These are phyloP conservation scores for Nicotiana tabacum DNA, from an alignment of 257 asterid genomes.

Conservation along the genomic window DNA sequence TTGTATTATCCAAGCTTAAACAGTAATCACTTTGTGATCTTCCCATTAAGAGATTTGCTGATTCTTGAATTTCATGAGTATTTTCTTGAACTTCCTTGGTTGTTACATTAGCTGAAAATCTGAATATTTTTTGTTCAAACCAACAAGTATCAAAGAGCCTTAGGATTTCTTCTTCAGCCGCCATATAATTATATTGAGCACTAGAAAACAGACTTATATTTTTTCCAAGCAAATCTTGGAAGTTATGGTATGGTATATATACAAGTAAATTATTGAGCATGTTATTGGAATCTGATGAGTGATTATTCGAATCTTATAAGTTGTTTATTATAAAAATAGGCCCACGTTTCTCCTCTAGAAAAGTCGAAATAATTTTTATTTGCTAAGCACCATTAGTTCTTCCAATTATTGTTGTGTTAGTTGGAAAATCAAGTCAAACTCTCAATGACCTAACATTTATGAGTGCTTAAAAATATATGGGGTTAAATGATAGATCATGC, in stretches of 20 bases:
- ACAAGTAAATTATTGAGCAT: neutral
- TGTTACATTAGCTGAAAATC: neutral
- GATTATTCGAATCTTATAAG: slow-evolving; percentile 13
- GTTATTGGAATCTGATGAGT: neutral
- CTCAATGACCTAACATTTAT: neutral
- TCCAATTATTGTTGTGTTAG: slow-evolving; percentile 17
- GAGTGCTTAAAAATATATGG: neutral
- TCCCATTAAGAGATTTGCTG: neutral
- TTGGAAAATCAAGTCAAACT: slow-evolving; percentile 5
- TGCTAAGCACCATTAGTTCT: neutral
- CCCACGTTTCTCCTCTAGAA: slow-evolving; percentile 5
- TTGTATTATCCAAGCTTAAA: neutral
- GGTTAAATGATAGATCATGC: neutral
- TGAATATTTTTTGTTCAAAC: slow-evolving; percentile 33
- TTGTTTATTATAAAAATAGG: slow-evolving; percentile 10
- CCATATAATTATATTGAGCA: slow-evolving; percentile 32
- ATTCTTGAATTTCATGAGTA: slow-evolving; percentile 3
- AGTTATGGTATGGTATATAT: neutral
- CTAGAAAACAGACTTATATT: neutral
- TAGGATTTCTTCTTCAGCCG: slow-evolving; percentile 43
- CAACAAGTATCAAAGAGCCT: slow-evolving; percentile 58
- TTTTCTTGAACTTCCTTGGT: neutral
- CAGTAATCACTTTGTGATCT: slow-evolving; percentile 43
- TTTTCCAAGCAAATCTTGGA: neutral
- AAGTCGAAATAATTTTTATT: neutral